Evolutionary conservation across 129 eudicot genomes (phyloP).

Genomic region (Oenanthe sinensis): DNA sequence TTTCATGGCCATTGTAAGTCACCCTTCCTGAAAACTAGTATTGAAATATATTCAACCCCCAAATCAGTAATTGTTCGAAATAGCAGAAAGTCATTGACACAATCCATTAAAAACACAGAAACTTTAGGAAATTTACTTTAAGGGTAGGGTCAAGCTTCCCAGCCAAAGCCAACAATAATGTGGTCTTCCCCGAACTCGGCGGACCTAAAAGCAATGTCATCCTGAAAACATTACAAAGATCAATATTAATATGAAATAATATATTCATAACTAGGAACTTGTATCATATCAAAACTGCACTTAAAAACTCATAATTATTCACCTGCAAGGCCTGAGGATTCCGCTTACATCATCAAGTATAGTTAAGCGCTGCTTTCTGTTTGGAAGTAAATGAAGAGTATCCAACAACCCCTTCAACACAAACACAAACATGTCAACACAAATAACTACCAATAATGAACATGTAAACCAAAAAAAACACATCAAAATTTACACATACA

Average conservation of each 20-base stretch:
- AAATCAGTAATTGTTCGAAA: background rate
- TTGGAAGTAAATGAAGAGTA: conserved; percentile 37
- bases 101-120: background rate
- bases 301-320: background rate
- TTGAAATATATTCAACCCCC: background rate
- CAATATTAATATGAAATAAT: background rate
- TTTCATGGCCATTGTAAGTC: conserved; percentile 18
- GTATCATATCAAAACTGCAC: background rate
- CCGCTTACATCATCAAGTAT: conserved; percentile 48
- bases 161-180: conserved; percentile 61
- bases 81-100: background rate
- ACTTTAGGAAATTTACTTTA: conserved; percentile 21
- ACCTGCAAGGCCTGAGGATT: conserved; percentile 47
- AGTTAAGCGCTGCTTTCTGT: conserved; percentile 30
- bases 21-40: conserved; percentile 15
- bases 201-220: conserved; percentile 91
- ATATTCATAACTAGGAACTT: background rate
- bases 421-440: background rate
- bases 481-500: background rate
- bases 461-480: background rate
- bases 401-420: conserved; percentile 31
- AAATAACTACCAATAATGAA: background rate
- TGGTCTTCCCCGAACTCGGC: conserved; percentile 83
- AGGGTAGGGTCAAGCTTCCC: conserved; percentile 51
- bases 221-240: conserved; percentile 22